Percentiles rank a stretch among this genome's conserved stretches.
Conservation (phyloP, 1,284 basidiomycete genomes). For the Gomphus sp. region DNA sequence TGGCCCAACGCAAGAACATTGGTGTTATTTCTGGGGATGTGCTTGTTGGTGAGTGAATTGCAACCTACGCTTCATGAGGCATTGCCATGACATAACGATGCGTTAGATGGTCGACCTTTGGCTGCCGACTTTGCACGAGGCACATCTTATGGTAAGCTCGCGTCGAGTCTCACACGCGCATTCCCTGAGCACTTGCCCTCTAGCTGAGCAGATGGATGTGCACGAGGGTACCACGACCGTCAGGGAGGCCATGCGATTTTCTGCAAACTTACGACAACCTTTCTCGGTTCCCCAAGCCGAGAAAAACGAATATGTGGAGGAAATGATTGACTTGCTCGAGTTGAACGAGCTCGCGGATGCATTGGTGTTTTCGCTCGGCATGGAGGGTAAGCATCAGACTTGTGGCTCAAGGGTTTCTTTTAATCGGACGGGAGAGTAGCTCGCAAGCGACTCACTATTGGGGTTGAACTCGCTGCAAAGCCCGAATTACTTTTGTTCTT, state of each 20-base stretch:
- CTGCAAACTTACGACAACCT: slow-evolving; percentile 50
- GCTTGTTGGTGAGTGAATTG: slow-evolving; percentile 15
- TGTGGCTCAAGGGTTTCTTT: slow-evolving; percentile 29
- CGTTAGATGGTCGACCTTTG: slow-evolving; percentile 5
- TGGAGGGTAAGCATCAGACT: slow-evolving; percentile 14
- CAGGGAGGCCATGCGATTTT: slow-evolving; percentile 78
- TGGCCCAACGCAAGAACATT: slow-evolving; percentile 40
- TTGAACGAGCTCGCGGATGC: slow-evolving; percentile 10
- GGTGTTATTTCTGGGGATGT: slow-evolving; percentile 38
- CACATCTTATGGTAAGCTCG: slow-evolving; percentile 30
- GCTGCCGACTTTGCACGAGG: slow-evolving; percentile 8
- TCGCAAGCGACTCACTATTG: slow-evolving; percentile 49
- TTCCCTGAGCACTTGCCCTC: slow-evolving; percentile 12
- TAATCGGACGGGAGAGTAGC: slow-evolving; percentile 31
- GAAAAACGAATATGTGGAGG: slow-evolving; percentile 53
- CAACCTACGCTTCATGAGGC: neutral
- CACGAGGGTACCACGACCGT: slow-evolving; percentile 84
- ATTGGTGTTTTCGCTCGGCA: neutral
- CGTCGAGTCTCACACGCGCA: slow-evolving; percentile 18
- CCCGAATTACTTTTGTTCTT: slow-evolving; percentile 44
- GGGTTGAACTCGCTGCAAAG: slow-evolving; percentile 50
- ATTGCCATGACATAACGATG: neutral
- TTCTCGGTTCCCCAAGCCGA: slow-evolving; percentile 33
- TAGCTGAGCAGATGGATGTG: slow-evolving; percentile 83
- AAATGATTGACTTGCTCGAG: slow-evolving; percentile 37